Evolutionary conservation across 2,329 filamentous ascomycete species (phyloP).

Genomic region (Fusarium nelsonii): DNA sequence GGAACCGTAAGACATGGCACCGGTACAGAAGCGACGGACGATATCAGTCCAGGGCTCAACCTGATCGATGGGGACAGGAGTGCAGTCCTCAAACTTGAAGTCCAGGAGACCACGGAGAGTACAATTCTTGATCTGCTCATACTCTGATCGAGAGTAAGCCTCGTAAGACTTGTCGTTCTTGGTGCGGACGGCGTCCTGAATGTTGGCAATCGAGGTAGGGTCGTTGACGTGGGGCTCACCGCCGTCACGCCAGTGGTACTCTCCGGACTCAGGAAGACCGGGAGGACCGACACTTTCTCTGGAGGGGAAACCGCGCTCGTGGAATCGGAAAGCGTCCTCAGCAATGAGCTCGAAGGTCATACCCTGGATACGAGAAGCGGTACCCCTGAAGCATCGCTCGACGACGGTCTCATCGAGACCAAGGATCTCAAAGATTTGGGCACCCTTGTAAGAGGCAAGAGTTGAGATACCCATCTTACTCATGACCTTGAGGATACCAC

Average conservation of each 20-base stretch:
- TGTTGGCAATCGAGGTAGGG: constrained; percentile 93
- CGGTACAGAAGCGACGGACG: constrained; percentile 94
- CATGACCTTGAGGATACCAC: constrained; percentile 98
- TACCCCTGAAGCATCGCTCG: constrained; percentile 94
- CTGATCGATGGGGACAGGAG: constrained; percentile 91
- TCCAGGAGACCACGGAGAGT: constrained; percentile 94
- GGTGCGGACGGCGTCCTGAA: constrained; percentile 93
- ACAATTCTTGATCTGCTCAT: constrained; percentile 96
- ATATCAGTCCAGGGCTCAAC: constrained; percentile 99
- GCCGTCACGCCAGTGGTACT: constrained; percentile 98
- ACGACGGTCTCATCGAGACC: constrained; percentile 93
- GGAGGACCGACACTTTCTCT: constrained; percentile 80
- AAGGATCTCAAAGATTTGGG: constrained; percentile 96
- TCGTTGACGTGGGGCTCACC: constrained; percentile 97
- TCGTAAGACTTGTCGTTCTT: constrained; percentile 99
- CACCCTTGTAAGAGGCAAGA: constrained; percentile 95
- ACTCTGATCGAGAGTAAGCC: constrained; percentile 91
- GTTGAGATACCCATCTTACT: constrained; percentile 99
- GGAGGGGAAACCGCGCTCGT: constrained; percentile 91
- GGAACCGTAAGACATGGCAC: constrained; percentile 98
- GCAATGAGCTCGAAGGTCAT: constrained; percentile 94
- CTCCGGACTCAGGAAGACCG: constrained; percentile 89
- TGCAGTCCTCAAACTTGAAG: constrained; percentile 91
- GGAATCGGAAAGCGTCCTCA: constrained; percentile 93
- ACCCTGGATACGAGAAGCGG: constrained; percentile 92